Conservation (phyloP, 768 basidiomycete genomes). For the Clitopilus passeckerianus region DNA sequence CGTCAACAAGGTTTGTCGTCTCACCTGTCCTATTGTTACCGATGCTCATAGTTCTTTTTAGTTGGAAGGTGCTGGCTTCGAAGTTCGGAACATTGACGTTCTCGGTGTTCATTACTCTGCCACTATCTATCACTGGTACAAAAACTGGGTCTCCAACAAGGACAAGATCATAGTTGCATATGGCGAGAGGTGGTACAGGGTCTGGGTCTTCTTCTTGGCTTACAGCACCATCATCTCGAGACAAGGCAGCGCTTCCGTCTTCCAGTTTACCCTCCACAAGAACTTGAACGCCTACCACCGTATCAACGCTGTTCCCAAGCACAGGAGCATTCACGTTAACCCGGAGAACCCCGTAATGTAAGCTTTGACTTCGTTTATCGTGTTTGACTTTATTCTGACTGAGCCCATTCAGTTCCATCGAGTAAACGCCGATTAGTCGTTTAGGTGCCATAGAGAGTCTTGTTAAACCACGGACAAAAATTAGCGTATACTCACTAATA, state of each 20-base stretch:
- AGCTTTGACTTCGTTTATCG: background rate
- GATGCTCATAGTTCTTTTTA: conserved; percentile 18
- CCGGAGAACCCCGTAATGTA: conserved; percentile 48
- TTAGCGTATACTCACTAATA: background rate
- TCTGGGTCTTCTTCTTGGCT: conserved; percentile 97
- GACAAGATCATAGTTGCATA: conserved; percentile 86
- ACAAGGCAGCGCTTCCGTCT: conserved; percentile 88
- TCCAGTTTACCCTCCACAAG: conserved; percentile 98
- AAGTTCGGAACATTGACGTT: conserved; percentile 94
- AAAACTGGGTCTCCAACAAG: conserved; percentile 95
- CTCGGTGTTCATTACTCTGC: conserved; percentile 97
- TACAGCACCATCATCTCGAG: conserved; percentile 82
- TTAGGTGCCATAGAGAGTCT: background rate
- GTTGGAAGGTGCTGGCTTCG: conserved; percentile 90
- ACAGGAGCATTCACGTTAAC: conserved; percentile 73
- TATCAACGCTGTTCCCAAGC: conserved; percentile 77
- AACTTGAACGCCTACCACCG: conserved; percentile 96
- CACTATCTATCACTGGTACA: conserved; percentile 88
- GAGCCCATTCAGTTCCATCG: background rate
- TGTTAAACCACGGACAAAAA: background rate
- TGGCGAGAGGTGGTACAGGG: conserved; percentile 90
- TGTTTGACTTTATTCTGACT: background rate
- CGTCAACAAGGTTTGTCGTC: conserved; percentile 44
- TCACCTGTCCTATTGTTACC: background rate
- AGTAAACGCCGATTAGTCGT: background rate